Percentiles rank a stretch among this genome's conserved stretches.
These are phyloP conservation scores for Neltuma alba DNA, from an alignment of 306 rosid genomes.

Conservation along the genomic window DNA sequence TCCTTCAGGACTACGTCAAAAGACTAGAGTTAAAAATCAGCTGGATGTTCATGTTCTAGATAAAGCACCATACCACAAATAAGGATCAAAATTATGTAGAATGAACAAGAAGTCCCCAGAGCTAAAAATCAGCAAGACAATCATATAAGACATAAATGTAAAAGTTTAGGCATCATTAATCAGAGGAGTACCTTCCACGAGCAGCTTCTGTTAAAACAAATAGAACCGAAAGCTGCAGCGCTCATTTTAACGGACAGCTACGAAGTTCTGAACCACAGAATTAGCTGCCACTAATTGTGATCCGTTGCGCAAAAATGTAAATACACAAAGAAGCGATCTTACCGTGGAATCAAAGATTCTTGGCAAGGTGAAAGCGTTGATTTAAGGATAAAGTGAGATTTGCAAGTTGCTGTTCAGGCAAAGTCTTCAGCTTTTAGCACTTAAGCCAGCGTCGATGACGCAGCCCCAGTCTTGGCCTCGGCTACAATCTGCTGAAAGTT, in stretches of 20 bases:
- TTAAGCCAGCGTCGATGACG: background rate
- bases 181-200: slow-evolving; percentile 42
- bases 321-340: background rate
- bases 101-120: background rate
- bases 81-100: background rate
- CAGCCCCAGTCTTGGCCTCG: slow-evolving; percentile 15
- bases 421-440: background rate
- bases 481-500: background rate
- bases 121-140: background rate
- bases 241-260: slow-evolving; percentile 43
- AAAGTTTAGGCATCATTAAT: background rate
- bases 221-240: slow-evolving; percentile 43
- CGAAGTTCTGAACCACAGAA: slow-evolving; percentile 9
- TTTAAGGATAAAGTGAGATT: background rate
- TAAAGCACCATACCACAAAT: background rate
- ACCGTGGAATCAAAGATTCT: background rate
- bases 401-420: background rate
- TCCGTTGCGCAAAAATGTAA: background rate
- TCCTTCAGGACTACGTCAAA: background rate
- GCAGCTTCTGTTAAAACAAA: slow-evolving; percentile 38
- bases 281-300: background rate
- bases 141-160: background rate
- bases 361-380: background rate
- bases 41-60: background rate
- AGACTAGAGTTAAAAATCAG: background rate